Conservation (phyloP, 495 filamentous ascomycete genomes). For the Chaetomidium leptoderma region DNA sequence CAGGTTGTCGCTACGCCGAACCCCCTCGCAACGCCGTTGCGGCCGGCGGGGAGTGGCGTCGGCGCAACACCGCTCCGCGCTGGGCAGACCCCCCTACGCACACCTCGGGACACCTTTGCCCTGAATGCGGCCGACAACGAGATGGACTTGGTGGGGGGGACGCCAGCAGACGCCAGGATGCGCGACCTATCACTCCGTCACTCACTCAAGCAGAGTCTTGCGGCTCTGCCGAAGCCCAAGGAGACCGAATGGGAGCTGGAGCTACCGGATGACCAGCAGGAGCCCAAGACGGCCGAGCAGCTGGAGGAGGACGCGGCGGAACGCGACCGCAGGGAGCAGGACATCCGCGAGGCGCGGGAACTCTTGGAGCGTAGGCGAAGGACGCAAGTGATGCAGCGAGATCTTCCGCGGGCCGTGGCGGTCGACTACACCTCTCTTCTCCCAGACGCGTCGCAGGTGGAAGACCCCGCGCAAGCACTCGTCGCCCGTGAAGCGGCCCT, state of each 20-base stretch:
- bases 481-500: conserved; percentile 73
- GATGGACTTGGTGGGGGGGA: conserved; percentile 66
- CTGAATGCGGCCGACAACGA: conserved; percentile 67
- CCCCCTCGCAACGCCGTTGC: conserved; percentile 87
- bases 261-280: conserved; percentile 76
- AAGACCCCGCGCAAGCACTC: conserved; percentile 43
- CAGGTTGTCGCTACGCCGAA: conserved; percentile 87
- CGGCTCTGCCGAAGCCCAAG: conserved; percentile 86
- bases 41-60: conserved; percentile 60
- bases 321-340: conserved; percentile 66
- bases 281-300: conserved; percentile 50
- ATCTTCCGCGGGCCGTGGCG: conserved; percentile 69
- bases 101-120: conserved; percentile 82
- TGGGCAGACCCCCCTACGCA: conserved; percentile 84
- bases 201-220: conserved; percentile 66
- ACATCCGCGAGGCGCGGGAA: conserved; percentile 65
- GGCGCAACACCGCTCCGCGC: conserved; percentile 68
- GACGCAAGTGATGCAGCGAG: conserved; percentile 83
- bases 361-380: conserved; percentile 74
- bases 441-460: conserved; percentile 47
- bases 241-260: conserved; percentile 89
- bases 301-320: conserved; percentile 79
- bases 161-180: conserved; percentile 72
- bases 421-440: conserved; percentile 69
- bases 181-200: conserved; percentile 67